Base-by-base conservation (phyloP, 495 filamentous ascomycete species). In the Talaromyces borbonicus region DNA sequence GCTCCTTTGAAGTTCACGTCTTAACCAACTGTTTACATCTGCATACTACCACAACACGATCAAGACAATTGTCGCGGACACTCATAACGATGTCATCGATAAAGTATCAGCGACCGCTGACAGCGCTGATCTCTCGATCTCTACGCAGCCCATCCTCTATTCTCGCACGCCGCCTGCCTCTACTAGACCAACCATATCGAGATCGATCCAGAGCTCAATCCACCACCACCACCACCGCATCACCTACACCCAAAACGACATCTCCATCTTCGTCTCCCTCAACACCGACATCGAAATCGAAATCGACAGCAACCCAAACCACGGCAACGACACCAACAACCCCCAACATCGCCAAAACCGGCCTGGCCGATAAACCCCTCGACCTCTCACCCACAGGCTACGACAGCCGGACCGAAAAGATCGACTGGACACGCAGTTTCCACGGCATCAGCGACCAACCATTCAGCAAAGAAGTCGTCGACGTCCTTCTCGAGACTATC, bases 371-470 rank as follows among this genome's bases (percentile, higher is more conserved):
- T 54, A 61, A 64, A 15, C 73, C 74, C 2, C 52, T 69, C 19
- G 59, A 72, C 47, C 65, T 78, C 25, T 58, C 67, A 36, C 56
- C 57, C 20, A 49, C 63, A 27, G 43, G 63, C 9, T 60, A 64
- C 36, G 74, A 79, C 12, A 4, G 30, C 30, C 16, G 23, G 15
- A 12, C 12, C 19, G 25, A 53, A 19, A 68, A 61, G 16, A 83
- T 95, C 43, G 89, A 98, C 73, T 98, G 92, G 92, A 81, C 87
- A 19, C 83, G 80, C 15, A 96, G 90, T 0, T 98, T 83, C 74
- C 84, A 95, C 63, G 92, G 92, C 1, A 77, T 97, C 20, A 85
- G 82, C 12, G 72, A 77, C 0, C 69, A 73, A 29, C 75, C 89
- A 0, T 97, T 98, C 65, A 63, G 78, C 22, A 73, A 82, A 43